A percentile compares a stretch with the other conserved stretches of the same genome.
phyloP scores from a whole-genome alignment of 2,329 filamentous ascomycete species.

The Epichloe amarillans region DNA sequence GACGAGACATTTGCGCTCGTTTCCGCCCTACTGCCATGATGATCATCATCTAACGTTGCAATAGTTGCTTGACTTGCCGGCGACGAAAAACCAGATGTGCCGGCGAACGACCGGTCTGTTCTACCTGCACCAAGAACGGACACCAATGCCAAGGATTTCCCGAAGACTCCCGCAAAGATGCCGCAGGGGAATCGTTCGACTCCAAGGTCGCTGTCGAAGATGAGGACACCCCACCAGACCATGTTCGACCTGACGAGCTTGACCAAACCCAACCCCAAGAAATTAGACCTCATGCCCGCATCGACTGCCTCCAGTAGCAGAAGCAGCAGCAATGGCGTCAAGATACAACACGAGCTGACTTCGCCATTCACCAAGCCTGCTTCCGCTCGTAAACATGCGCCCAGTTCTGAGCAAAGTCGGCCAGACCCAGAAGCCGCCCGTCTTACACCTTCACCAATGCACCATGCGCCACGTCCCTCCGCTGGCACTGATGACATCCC shows the following conservation, averaged over 20 bases:
- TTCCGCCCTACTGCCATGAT: background rate
- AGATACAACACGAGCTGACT: background rate
- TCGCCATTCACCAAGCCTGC: background rate
- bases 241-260: conserved; percentile 4
- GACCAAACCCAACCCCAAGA: background rate
- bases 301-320: background rate
- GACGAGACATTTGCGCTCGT: background rate
- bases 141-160: conserved; percentile 57
- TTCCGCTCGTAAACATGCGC: background rate
- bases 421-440: background rate
- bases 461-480: conserved; percentile 6
- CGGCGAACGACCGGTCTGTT: conserved; percentile 58
- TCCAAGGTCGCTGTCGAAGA: conserved; percentile 9
- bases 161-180: conserved; percentile 36
- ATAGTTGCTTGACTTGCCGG: conserved; percentile 57
- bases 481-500: conserved; percentile 12
- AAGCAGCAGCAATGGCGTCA: background rate
- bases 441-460: conserved; percentile 6
- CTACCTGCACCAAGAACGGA: conserved; percentile 59
- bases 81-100: conserved; percentile 65
- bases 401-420: background rate
- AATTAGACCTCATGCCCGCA: background rate
- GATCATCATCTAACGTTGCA: background rate
- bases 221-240: conserved; percentile 5
- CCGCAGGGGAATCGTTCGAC: conserved; percentile 10